Conservation (phyloP, 2,329 filamentous ascomycete species). For the Colletotrichum sp. region DNA sequence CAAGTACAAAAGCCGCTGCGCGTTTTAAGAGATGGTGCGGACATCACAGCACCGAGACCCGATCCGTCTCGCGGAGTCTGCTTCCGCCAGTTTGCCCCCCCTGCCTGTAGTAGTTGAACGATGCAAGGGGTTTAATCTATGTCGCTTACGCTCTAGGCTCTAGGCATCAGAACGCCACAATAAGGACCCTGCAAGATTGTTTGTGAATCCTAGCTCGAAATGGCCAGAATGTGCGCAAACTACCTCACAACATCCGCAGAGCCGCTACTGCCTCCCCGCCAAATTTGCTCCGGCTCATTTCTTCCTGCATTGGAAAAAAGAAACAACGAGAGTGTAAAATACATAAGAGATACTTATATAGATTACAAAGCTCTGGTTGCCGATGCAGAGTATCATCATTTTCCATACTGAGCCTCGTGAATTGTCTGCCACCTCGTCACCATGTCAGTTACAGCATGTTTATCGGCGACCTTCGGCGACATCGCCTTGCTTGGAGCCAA, state of each 20-base stretch:
- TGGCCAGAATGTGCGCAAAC: neutral
- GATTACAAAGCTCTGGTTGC: neutral
- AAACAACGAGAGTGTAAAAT: neutral
- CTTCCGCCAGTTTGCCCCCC: neutral
- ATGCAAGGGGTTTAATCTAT: neutral
- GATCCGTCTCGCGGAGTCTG: neutral
- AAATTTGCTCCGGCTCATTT: neutral
- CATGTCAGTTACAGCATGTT: neutral
- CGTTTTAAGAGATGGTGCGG: neutral
- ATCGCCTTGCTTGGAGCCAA: neutral
- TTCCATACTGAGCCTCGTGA: neutral
- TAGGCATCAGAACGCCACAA: neutral
- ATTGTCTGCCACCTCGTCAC: neutral
- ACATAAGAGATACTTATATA: neutral
- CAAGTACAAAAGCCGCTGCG: neutral
- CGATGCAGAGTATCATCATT: neutral
- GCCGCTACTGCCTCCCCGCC: neutral
- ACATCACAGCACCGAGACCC: neutral
- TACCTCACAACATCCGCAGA: neutral
- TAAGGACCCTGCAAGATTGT: neutral
- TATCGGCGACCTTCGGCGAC: neutral
- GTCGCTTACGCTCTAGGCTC: neutral
- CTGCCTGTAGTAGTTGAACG: neutral
- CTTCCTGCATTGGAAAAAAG: neutral
- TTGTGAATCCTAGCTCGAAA: neutral